Conservation (phyloP, 306 rosid species). For the Betula pendula region DNA sequence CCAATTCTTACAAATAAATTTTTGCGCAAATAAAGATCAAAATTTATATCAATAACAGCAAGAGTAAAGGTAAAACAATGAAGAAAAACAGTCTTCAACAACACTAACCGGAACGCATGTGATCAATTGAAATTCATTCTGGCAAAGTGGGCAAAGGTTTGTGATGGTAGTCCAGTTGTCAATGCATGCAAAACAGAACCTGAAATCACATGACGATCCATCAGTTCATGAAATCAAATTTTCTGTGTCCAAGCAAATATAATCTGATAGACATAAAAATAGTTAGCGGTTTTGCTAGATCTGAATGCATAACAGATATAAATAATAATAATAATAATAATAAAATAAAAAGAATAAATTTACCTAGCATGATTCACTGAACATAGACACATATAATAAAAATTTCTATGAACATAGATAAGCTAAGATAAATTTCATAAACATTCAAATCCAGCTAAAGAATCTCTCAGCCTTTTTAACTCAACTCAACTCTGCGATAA, state of each 20-base stretch:
- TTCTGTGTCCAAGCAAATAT: slow-evolving; percentile 8
- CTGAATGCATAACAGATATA: slow-evolving; percentile 4
- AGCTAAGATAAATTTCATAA: neutral
- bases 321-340: neutral
- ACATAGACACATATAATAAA: neutral
- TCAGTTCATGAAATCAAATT: slow-evolving; percentile 21
- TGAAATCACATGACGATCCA: slow-evolving; percentile 37
- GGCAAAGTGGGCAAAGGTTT: slow-evolving; percentile 98
- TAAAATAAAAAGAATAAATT: neutral
- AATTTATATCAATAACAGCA: slow-evolving; percentile 33
- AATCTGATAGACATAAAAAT: neutral
- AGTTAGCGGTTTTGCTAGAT: neutral
- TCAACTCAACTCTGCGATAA: neutral
- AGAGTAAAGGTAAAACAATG: slow-evolving; percentile 27
- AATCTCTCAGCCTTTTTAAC: slow-evolving; percentile 3
- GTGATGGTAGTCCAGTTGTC: slow-evolving; percentile 99
- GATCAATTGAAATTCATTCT: slow-evolving; percentile 93
- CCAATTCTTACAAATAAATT: neutral
- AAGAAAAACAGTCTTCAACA: slow-evolving; percentile 36
- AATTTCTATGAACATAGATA: neutral
- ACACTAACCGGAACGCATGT: slow-evolving; percentile 98
- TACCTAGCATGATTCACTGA: neutral
- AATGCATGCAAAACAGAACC: slow-evolving; percentile 96
- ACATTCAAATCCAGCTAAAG: slow-evolving; percentile 7
- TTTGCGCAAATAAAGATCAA: neutral